These are phyloP conservation scores for Emergomyces orientalis DNA, from an alignment of 2,329 filamentous ascomycete genomes.

Conservation along the genomic window DNA sequence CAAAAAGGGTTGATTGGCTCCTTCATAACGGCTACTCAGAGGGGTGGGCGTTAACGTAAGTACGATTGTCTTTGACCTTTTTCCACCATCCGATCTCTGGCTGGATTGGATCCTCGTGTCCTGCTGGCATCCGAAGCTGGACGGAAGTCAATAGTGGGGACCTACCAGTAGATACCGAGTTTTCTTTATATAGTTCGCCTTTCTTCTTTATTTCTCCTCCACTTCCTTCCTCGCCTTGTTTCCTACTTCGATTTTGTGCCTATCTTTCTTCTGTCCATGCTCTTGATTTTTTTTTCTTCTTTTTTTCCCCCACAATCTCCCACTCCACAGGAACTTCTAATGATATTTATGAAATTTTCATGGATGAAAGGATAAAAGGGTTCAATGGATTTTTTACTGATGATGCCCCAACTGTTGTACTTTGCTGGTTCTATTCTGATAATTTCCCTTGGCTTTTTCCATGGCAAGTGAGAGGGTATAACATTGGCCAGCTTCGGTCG, in stretches of 20 bases:
- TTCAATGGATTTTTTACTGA: constrained; percentile 2
- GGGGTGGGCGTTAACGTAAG: background rate
- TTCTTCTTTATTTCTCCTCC: too few relatives aligned
- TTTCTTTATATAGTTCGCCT: background rate
- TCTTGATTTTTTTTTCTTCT: background rate
- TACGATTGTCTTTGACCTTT: background rate
- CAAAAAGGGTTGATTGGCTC: background rate
- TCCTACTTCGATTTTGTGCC: background rate
- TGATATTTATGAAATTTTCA: constrained; percentile 1
- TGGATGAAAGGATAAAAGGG: constrained; percentile 1
- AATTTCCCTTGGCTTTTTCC: background rate
- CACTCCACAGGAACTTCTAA: background rate
- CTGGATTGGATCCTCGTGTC: background rate
- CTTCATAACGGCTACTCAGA: background rate
- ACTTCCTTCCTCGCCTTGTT: background rate
- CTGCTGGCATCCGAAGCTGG: background rate
- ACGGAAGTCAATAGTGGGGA: background rate
- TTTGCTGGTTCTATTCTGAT: background rate
- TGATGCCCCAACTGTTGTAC: background rate
- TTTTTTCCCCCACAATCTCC: background rate
- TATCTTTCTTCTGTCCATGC: background rate
- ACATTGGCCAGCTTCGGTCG: background rate
- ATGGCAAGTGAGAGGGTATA: background rate
- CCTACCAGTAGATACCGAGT: background rate
- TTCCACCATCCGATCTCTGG: background rate